These are phyloP conservation scores for Aspergillus amoenus DNA, from an alignment of 2,329 filamentous ascomycete genomes.

Conservation along the genomic window DNA sequence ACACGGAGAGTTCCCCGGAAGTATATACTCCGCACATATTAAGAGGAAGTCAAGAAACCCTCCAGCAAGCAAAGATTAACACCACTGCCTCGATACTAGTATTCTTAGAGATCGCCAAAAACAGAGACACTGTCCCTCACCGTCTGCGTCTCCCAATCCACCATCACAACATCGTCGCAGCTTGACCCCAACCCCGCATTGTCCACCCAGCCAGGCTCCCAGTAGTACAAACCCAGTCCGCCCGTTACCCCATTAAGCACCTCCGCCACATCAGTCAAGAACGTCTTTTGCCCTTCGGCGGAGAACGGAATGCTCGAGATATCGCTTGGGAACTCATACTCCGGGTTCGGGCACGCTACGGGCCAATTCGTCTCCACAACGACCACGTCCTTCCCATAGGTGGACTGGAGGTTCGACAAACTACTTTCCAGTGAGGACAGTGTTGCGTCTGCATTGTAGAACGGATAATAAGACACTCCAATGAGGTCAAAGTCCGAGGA, in stretches of 20 bases:
- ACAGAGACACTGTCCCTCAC: slow-evolving; percentile 59
- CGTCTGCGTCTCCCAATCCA: slow-evolving; percentile 52
- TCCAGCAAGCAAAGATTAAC: no score
- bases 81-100: neutral
- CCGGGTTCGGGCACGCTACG: slow-evolving; percentile 58
- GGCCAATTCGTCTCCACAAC: slow-evolving; percentile 74
- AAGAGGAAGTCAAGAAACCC: no score
- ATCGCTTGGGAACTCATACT: slow-evolving; percentile 61
- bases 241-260: slow-evolving; percentile 53
- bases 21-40: neutral
- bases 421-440: slow-evolving; percentile 57
- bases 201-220: slow-evolving; percentile 71
- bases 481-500: slow-evolving; percentile 66
- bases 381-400: slow-evolving; percentile 65
- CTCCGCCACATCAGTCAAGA: slow-evolving; percentile 59
- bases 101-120: slow-evolving; percentile 50
- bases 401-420: slow-evolving; percentile 59
- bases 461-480: slow-evolving; percentile 73
- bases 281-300: slow-evolving; percentile 62
- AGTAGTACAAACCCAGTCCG: slow-evolving; percentile 67
- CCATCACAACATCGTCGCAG: slow-evolving; percentile 64
- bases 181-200: slow-evolving; percentile 66
- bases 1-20: neutral
- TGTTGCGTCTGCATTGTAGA: slow-evolving; percentile 62
- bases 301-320: slow-evolving; percentile 61